These are phyloP conservation scores for Agrocybe chaxingu DNA, from an alignment of 768 basidiomycete genomes.

Conservation along the genomic window DNA sequence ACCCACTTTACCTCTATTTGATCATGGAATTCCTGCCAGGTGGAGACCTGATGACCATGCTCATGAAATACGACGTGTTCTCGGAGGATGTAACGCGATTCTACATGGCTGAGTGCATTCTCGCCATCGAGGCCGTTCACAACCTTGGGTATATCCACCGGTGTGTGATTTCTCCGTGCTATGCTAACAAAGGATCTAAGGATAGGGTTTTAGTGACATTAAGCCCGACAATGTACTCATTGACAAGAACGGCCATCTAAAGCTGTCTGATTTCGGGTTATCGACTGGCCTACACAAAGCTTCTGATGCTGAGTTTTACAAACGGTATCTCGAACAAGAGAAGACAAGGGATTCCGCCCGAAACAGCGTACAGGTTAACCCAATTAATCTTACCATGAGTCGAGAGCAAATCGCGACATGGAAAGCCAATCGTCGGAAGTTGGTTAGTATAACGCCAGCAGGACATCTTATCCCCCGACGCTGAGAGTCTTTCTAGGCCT, in stretches of 20 bases:
- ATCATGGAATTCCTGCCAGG: slow-evolving; percentile 89
- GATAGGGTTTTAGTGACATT: slow-evolving; percentile 68
- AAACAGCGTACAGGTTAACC: slow-evolving; percentile 97
- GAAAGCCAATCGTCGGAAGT: slow-evolving; percentile 96
- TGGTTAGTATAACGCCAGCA: slow-evolving; percentile 47
- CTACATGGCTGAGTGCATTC: slow-evolving; percentile 98
- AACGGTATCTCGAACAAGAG: slow-evolving; percentile 80
- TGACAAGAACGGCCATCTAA: slow-evolving; percentile 94
- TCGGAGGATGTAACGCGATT: slow-evolving; percentile 98
- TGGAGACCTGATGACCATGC: slow-evolving; percentile 99
- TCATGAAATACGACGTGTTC: slow-evolving; percentile 99
- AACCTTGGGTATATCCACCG: slow-evolving; percentile 99
- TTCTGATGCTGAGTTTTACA: slow-evolving; percentile 92
- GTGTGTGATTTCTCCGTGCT: slow-evolving; percentile 38
- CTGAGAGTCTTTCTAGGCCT: slow-evolving; percentile 57
- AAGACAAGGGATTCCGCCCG: slow-evolving; percentile 64
- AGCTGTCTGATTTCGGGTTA: slow-evolving; percentile 96
- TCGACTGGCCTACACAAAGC: slow-evolving; percentile 97
- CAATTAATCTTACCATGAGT: slow-evolving; percentile 96
- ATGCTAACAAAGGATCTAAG: neutral
- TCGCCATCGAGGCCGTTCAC: slow-evolving; percentile 98
- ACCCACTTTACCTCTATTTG: slow-evolving; percentile 91
- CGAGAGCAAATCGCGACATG: slow-evolving; percentile 97
- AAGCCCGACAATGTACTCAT: slow-evolving; percentile 99
- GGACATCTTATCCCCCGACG: slow-evolving; percentile 3